A percentile compares a stretch with the other conserved stretches of the same genome.
Conservation (phyloP, 768 basidiomycete genomes). For the Termitomyces sp. region DNA sequence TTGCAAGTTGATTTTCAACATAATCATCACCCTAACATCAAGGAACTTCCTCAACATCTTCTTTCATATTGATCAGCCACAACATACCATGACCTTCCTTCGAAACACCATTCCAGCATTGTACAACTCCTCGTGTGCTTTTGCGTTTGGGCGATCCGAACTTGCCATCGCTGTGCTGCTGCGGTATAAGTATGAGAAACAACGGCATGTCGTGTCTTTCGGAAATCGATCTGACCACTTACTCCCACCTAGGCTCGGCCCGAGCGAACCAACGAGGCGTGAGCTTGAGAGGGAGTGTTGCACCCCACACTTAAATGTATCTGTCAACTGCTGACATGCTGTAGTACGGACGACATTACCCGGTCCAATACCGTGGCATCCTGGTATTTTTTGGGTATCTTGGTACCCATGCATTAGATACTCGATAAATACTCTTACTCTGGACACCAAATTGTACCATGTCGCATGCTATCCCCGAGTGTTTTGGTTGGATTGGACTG, state of each 20-base stretch:
- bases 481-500: conserved; percentile 34
- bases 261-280: not conserved
- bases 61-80: not conserved
- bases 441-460: conserved; percentile 1
- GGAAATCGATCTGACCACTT: not conserved
- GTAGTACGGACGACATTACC: not conserved
- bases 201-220: not conserved
- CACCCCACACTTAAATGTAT: not conserved
- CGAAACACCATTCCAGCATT: conserved; percentile 34
- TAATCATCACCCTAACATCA: conserved; percentile 33
- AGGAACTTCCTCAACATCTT: not conserved
- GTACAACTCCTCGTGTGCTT: conserved; percentile 34
- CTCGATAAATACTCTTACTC: not conserved
- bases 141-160: conserved; percentile 21
- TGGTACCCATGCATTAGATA: not conserved
- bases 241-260: not conserved
- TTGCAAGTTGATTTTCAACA: conserved; percentile 33
- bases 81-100: conserved; percentile 35
- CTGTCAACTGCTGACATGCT: not conserved
- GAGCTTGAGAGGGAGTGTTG: not conserved
- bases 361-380: not conserved
- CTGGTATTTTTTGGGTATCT: not conserved
- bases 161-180: conserved; percentile 15
- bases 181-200: not conserved
- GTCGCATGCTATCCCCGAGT: conserved; percentile 13